Conservation (phyloP, 768 basidiomycete genomes). For the Pleurotus salmoneostramineus region DNA sequence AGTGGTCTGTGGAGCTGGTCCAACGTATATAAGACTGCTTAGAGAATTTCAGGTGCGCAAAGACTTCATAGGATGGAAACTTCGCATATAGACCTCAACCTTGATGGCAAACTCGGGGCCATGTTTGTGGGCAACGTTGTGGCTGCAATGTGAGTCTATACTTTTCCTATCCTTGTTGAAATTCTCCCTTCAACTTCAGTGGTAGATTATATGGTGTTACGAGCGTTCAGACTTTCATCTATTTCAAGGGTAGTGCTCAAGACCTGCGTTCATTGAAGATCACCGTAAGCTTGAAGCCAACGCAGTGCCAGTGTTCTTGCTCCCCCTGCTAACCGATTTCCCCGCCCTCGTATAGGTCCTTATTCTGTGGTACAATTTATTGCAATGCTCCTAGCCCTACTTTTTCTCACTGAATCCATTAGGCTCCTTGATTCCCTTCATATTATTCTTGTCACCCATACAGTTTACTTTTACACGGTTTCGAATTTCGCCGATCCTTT, state of each 20-base stretch:
- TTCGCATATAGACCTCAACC: background rate
- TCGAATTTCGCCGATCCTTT: conserved; percentile 25
- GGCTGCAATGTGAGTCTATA: conserved; percentile 30
- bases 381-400: background rate
- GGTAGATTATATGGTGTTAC: conserved; percentile 38
- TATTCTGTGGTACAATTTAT: conserved; percentile 19
- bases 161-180: background rate
- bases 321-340: too few relatives aligned
- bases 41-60: background rate
- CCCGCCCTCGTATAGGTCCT: conserved; percentile 14
- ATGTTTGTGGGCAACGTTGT: conserved; percentile 38
- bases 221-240: conserved; percentile 34
- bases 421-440: conserved; percentile 34
- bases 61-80: background rate
- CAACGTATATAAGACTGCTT: background rate
- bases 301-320: background rate
- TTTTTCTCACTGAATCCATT: too few relatives aligned
- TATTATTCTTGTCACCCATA: conserved; percentile 26
- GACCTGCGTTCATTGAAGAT: conserved; percentile 26
- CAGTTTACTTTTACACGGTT: conserved; percentile 31
- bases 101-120: conserved; percentile 39
- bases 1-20: background rate
- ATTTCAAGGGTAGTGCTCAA: conserved; percentile 26
- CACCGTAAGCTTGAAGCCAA: conserved; percentile 20
- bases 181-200: background rate